These are phyloP conservation scores for Leccinum subtestaceum DNA, from an alignment of 768 basidiomycete genomes.

Conservation along the genomic window DNA sequence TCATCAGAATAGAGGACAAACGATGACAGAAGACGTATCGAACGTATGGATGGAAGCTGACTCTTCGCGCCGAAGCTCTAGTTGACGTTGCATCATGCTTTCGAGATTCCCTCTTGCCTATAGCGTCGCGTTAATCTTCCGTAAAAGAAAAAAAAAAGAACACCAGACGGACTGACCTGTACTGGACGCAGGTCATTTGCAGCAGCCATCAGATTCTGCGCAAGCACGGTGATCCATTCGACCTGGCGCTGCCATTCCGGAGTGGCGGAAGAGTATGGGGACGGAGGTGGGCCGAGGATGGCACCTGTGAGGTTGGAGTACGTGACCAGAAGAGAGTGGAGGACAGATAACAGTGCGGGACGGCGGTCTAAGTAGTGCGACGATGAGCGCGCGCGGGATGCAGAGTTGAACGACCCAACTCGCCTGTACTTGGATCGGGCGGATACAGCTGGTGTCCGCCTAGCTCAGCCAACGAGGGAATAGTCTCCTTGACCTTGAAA, in stretches of 20 bases:
- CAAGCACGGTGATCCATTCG: constrained; percentile 78
- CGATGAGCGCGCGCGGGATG: constrained; percentile 5
- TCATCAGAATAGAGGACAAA: background rate
- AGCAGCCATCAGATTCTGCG: constrained; percentile 86
- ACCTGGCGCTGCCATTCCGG: constrained; percentile 75
- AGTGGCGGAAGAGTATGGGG: constrained; percentile 38
- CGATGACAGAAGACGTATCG: constrained; percentile 22
- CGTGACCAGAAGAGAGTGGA: constrained; percentile 75
- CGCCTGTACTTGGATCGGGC: constrained; percentile 65
- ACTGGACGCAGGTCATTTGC: constrained; percentile 88
- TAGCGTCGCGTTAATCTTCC: background rate
- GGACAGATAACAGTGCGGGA: constrained; percentile 65
- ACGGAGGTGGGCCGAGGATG: constrained; percentile 62
- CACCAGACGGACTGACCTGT: constrained; percentile 50
- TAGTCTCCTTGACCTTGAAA: constrained; percentile 72
- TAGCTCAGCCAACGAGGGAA: constrained; percentile 76
- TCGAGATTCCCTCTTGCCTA: constrained; percentile 83
- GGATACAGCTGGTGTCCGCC: constrained; percentile 84
- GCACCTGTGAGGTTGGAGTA: constrained; percentile 74
- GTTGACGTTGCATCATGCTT: constrained; percentile 74
- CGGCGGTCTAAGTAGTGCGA: constrained; percentile 58
- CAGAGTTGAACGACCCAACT: constrained; percentile 13
- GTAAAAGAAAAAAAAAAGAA: background rate
- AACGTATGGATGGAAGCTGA: constrained; percentile 68
- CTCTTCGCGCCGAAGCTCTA: constrained; percentile 72